Evolutionary conservation across 345 rosid species (phyloP).

Genomic region (Trapa incisa): DNA sequence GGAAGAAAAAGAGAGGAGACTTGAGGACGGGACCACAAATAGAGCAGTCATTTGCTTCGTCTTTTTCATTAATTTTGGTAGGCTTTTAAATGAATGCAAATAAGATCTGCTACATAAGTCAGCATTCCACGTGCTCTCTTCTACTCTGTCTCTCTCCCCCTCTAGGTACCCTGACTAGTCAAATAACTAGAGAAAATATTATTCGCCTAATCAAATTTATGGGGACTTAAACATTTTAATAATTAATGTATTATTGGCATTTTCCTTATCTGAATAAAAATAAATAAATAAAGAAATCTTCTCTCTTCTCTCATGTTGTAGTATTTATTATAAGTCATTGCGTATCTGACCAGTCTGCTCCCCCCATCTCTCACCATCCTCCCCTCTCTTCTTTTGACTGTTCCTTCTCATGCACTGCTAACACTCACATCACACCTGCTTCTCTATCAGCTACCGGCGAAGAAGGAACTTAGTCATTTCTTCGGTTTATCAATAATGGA

Average conservation of each 20-base stretch:
- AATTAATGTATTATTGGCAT: too few relatives aligned
- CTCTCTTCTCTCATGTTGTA: too few relatives aligned
- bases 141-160: neutral
- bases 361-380: too few relatives aligned
- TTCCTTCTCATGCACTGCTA: neutral
- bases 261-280: too few relatives aligned
- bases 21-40: neutral
- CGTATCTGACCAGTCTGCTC: neutral
- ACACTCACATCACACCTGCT: neutral
- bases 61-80: neutral
- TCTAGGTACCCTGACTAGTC: too few relatives aligned
- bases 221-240: too few relatives aligned
- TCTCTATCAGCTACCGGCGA: neutral
- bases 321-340: neutral
- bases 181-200: too few relatives aligned
- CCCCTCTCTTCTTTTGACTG: neutral
- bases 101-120: conserved; percentile 3
- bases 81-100: neutral
- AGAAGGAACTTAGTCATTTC: neutral
- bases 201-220: too few relatives aligned
- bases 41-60: neutral
- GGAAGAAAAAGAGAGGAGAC: neutral
- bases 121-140: conserved; percentile 2
- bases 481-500: neutral
- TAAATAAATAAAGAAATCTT: too few relatives aligned